Conservation (phyloP, 768 basidiomycete species). For the Phanerochaete carnosa region DNA sequence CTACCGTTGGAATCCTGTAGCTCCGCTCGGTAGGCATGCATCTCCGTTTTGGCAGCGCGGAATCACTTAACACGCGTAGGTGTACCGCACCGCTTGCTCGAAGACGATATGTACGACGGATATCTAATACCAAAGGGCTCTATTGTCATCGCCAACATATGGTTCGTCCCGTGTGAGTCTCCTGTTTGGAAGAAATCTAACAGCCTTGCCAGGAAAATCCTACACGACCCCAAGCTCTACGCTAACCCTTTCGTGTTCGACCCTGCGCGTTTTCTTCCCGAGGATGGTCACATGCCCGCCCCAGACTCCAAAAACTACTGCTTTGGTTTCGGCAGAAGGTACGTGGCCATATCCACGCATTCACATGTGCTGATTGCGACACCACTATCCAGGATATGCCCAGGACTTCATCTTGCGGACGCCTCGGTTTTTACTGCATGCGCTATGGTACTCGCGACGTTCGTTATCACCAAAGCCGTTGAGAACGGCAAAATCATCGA, state of each 20-base stretch:
- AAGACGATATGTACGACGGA: conserved; percentile 21
- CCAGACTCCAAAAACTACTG: neutral
- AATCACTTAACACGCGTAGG: conserved; percentile 3
- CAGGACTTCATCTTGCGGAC: conserved; percentile 28
- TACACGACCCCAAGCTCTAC: conserved; percentile 18
- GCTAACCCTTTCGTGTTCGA: conserved; percentile 16
- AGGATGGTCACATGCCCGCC: neutral
- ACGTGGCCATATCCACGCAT: neutral
- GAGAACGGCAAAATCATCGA: conserved; percentile 25
- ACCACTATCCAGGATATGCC: neutral
- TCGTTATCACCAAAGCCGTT: conserved; percentile 25
- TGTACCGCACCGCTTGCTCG: conserved; percentile 15
- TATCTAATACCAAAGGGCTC: conserved; percentile 17
- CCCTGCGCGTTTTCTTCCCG: conserved; percentile 18
- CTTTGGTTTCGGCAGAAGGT: neutral
- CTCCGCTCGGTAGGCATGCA: conserved; percentile 7
- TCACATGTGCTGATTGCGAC: neutral
- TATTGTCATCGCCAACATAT: conserved; percentile 15
- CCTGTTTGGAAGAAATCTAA: neutral
- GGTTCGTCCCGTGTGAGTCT: conserved; percentile 1
- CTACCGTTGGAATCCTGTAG: conserved; percentile 31
- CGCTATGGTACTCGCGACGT: conserved; percentile 29
- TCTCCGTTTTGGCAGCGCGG: conserved; percentile 12
- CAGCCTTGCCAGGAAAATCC: conserved; percentile 13
- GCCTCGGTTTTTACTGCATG: conserved; percentile 24